Evolutionary conservation across 2,329 filamentous ascomycete genomes (phyloP).

Genomic region (Pseudocercospora cruenta): DNA sequence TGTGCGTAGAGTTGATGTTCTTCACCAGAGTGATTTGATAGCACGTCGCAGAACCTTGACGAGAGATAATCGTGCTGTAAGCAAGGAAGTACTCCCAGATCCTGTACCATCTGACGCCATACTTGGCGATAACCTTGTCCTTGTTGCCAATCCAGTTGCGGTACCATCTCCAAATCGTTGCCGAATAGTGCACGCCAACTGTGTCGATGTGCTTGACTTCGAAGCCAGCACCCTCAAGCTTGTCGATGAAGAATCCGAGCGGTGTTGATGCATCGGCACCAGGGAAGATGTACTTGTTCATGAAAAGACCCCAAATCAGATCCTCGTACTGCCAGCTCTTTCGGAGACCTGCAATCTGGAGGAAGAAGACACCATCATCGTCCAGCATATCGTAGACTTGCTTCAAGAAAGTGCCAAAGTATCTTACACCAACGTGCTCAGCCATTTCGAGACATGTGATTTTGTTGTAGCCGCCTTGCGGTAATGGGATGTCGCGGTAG

Average conservation of each 20-base stretch:
- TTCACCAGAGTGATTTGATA: slow-evolving; percentile 86
- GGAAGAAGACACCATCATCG: slow-evolving; percentile 93
- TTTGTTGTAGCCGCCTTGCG: slow-evolving; percentile 79
- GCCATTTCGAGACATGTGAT: slow-evolving; percentile 99
- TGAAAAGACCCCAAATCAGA: slow-evolving; percentile 96
- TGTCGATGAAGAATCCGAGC: slow-evolving; percentile 82
- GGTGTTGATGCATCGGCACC: slow-evolving; percentile 95
- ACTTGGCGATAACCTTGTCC: slow-evolving; percentile 92
- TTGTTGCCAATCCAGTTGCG: slow-evolving; percentile 95
- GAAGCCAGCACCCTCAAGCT: slow-evolving; percentile 82
- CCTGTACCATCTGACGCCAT: slow-evolving; percentile 92
- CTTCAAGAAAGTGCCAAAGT: slow-evolving; percentile 77
- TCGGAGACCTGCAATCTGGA: slow-evolving; percentile 91
- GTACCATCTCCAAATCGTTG: slow-evolving; percentile 97
- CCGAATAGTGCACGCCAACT: slow-evolving; percentile 94
- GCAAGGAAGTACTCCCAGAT: slow-evolving; percentile 94
- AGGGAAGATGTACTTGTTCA: slow-evolving; percentile 99
- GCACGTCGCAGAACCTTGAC: slow-evolving; percentile 82
- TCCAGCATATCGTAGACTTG: slow-evolving; percentile 96
- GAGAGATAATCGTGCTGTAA: slow-evolving; percentile 79
- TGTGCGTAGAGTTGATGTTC: slow-evolving; percentile 86
- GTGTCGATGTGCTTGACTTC: slow-evolving; percentile 93
- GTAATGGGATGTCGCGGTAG: slow-evolving; percentile 89
- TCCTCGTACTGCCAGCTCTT: slow-evolving; percentile 98
- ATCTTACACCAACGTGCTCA: slow-evolving; percentile 94